These are phyloP conservation scores for Stromatinia cepivora DNA, from an alignment of 2,329 filamentous ascomycete genomes.

Conservation along the genomic window DNA sequence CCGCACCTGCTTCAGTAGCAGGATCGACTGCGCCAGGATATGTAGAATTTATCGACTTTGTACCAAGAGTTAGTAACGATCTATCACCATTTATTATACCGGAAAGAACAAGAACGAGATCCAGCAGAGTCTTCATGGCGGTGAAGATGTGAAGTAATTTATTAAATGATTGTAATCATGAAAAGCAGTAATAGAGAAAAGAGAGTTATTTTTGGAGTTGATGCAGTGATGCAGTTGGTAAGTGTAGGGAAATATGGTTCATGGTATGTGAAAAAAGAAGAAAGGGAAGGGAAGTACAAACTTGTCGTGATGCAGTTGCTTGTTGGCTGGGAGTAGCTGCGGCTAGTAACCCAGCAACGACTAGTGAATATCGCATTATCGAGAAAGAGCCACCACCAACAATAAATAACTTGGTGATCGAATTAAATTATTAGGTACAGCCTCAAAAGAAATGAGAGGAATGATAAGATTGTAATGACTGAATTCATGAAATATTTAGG, in stretches of 20 bases:
- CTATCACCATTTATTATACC: not conserved
- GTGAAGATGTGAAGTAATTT: not conserved
- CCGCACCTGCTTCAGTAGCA: not conserved
- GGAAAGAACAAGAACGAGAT: constrained; percentile 13
- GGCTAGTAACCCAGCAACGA: constrained; percentile 9
- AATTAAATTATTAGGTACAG: not conserved
- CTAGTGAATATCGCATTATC: constrained; percentile 8
- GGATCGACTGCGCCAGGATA: constrained; percentile 16
- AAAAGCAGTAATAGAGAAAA: not conserved
- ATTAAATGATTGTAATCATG: constrained; percentile 4
- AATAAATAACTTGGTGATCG: not conserved
- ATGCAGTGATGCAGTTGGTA: not conserved
- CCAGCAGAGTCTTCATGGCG: constrained; percentile 17
- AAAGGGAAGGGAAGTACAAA: not conserved
- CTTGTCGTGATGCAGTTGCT: constrained; percentile 7
- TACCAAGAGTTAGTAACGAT: constrained; percentile 15
- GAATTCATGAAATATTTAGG: not conserved
- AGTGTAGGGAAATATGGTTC: not conserved
- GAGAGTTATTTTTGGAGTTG: not conserved
- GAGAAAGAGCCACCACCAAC: not conserved
- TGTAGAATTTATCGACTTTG: not conserved
- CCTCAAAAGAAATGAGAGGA: not conserved
- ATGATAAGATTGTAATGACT: not conserved
- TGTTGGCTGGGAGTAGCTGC: constrained; percentile 12
- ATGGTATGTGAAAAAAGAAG: not conserved